These are phyloP conservation scores for Aureobasidium subglaciale DNA, from an alignment of 2,329 filamentous ascomycete genomes.

Conservation along the genomic window DNA sequence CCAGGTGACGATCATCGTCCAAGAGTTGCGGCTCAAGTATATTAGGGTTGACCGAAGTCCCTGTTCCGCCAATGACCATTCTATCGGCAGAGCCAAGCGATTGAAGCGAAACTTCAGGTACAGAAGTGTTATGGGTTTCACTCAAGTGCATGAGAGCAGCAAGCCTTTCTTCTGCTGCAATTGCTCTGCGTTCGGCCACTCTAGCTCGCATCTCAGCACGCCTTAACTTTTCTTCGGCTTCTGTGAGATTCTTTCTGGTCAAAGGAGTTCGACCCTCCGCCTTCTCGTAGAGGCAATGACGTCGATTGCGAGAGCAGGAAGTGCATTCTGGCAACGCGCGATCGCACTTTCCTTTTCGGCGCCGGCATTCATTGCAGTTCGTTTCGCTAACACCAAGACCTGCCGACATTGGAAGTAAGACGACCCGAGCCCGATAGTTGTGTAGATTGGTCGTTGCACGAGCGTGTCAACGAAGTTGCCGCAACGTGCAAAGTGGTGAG, in stretches of 20 bases:
- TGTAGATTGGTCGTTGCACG: not conserved
- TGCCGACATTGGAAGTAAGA: not conserved
- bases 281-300: slow-evolving; percentile 44
- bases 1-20: not conserved
- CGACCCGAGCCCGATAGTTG: not conserved
- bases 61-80: too few relatives aligned
- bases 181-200: slow-evolving; percentile 20
- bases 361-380: slow-evolving; percentile 25
- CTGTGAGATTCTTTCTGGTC: slow-evolving; percentile 41
- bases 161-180: slow-evolving; percentile 19
- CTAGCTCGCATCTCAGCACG: slow-evolving; percentile 22
- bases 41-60: not conserved
- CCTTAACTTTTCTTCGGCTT: slow-evolving; percentile 38
- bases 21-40: not conserved
- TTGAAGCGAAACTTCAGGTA: not conserved
- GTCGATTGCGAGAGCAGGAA: slow-evolving; percentile 36
- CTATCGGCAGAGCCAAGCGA: not conserved
- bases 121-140: not conserved
- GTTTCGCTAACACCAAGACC: not conserved
- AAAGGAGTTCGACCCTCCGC: slow-evolving; percentile 39
- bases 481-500: too few relatives aligned
- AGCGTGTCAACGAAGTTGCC: not conserved
- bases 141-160: slow-evolving; percentile 7
- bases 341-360: slow-evolving; percentile 24
- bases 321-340: slow-evolving; percentile 32